Evolutionary conservation across 192 early-diverging fungal genomes (phyloP).

Genomic region (Coemansia sp.): DNA sequence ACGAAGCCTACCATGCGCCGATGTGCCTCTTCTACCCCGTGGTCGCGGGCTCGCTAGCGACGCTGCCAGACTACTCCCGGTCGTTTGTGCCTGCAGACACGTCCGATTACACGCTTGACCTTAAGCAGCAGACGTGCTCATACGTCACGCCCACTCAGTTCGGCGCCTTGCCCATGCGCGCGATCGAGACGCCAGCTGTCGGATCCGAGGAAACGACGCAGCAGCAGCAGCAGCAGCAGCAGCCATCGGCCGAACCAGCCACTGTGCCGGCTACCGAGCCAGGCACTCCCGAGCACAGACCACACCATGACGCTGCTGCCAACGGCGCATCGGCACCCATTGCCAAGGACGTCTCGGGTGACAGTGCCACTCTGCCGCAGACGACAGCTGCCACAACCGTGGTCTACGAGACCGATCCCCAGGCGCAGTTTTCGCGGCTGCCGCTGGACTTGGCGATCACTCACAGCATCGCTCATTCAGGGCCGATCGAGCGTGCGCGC

Average conservation of each 20-base stretch:
- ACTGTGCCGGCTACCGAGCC: slow-evolving; percentile 26
- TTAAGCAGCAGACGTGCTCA: not conserved
- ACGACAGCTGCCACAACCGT: slow-evolving; percentile 16
- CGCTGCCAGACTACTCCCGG: slow-evolving; percentile 33
- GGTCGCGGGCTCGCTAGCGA: slow-evolving; percentile 39
- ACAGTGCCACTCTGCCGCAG: slow-evolving; percentile 13
- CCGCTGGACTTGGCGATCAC: slow-evolving; percentile 71
- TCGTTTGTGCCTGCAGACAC: slow-evolving; percentile 23
- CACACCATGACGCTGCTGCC: slow-evolving; percentile 4
- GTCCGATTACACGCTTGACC: slow-evolving; percentile 7
- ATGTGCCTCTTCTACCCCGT: slow-evolving; percentile 64
- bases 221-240: not conserved
- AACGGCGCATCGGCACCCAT: not conserved
- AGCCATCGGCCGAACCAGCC: not conserved
- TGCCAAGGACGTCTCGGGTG: slow-evolving; percentile 5
- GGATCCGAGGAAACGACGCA: not conserved
- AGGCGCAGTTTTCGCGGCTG: slow-evolving; percentile 40
- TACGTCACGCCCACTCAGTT: slow-evolving; percentile 41
- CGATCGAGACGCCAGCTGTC: slow-evolving; percentile 9
- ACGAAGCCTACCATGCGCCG: slow-evolving; percentile 78
- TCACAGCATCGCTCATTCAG: slow-evolving; percentile 64
- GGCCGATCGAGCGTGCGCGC: slow-evolving; percentile 68
- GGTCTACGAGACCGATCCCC: slow-evolving; percentile 30
- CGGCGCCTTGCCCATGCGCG: slow-evolving; percentile 33
- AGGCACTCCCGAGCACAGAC: slow-evolving; percentile 20